Evolutionary conservation across 441 rosid species (phyloP).

Genomic region (Melastoma candidum): DNA sequence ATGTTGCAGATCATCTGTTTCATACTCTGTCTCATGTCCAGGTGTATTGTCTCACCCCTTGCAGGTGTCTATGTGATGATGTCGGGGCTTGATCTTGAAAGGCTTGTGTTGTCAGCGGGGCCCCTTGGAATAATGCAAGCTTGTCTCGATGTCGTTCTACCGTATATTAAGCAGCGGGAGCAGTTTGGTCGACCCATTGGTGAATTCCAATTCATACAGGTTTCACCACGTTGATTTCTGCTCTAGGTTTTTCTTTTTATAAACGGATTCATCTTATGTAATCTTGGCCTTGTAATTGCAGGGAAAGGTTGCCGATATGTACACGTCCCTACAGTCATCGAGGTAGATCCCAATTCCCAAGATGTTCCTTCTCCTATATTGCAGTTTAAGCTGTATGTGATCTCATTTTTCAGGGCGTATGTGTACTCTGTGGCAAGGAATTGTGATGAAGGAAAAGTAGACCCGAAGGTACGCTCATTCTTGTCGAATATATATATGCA

Average conservation of each 20-base stretch:
- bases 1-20: conserved; percentile 2
- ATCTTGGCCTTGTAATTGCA: conserved; percentile 26
- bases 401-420: conserved; percentile 49
- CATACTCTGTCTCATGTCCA: conserved; percentile 1
- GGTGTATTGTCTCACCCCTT: conserved; percentile 9
- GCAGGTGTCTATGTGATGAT: conserved; percentile 93
- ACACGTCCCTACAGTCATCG: conserved; percentile 84
- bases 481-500: no score
- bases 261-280: not conserved
- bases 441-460: conserved; percentile 68
- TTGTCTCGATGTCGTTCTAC: conserved; percentile 88
- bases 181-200: conserved; percentile 94
- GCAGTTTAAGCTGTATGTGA: not conserved
- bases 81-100: conserved; percentile 95
- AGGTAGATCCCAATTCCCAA: conserved; percentile 31
- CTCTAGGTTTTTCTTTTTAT: not conserved
- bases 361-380: conserved; percentile 4
- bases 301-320: conserved; percentile 97
- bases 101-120: conserved; percentile 88
- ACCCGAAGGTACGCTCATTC: conserved; percentile 51
- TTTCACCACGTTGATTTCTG: conserved; percentile 15
- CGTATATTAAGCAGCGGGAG: conserved; percentile 68
- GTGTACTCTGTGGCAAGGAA: conserved; percentile 88
- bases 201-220: conserved; percentile 93
- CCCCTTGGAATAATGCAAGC: conserved; percentile 97